Conservation (phyloP, 2,329 filamentous ascomycete species). For the Pseudogymnoascus sp. region DNA sequence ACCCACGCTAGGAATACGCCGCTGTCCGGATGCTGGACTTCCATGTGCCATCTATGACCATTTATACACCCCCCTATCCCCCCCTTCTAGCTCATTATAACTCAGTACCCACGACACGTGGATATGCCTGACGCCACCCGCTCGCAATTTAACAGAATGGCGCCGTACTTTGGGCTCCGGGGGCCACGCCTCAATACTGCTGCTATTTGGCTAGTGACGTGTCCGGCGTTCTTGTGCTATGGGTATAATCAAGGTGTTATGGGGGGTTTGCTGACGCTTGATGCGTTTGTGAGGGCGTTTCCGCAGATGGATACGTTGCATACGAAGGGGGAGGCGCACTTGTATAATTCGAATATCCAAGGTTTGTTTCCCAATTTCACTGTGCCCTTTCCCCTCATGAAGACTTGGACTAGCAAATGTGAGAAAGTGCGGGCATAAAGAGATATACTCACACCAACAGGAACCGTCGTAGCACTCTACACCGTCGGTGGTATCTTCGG, state of each 20-base stretch:
- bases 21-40: neutral
- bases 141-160: slow-evolving; percentile 2
- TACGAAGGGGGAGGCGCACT: slow-evolving; percentile 34
- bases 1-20: neutral
- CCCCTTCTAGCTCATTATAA: neutral
- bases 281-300: slow-evolving; percentile 37
- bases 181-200: slow-evolving; percentile 8
- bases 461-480: slow-evolving; percentile 32
- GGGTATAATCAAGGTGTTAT: slow-evolving; percentile 45
- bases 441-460: slow-evolving; percentile 15
- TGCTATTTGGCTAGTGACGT: slow-evolving; percentile 11
- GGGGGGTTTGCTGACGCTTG: slow-evolving; percentile 34
- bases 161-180: slow-evolving; percentile 9
- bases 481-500: slow-evolving; percentile 33
- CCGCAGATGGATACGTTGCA: slow-evolving; percentile 42
- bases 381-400: neutral
- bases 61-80: neutral
- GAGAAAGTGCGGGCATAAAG: neutral
- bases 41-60: neutral
- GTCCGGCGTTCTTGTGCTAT: slow-evolving; percentile 37
- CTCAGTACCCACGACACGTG: neutral
- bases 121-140: neutral
- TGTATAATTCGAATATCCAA: slow-evolving; percentile 31
- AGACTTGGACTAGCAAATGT: neutral
- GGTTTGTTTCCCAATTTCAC: slow-evolving; percentile 12